phyloP scores from a whole-genome alignment of 257 asterid species.

The Hygrophila difformis region DNA sequence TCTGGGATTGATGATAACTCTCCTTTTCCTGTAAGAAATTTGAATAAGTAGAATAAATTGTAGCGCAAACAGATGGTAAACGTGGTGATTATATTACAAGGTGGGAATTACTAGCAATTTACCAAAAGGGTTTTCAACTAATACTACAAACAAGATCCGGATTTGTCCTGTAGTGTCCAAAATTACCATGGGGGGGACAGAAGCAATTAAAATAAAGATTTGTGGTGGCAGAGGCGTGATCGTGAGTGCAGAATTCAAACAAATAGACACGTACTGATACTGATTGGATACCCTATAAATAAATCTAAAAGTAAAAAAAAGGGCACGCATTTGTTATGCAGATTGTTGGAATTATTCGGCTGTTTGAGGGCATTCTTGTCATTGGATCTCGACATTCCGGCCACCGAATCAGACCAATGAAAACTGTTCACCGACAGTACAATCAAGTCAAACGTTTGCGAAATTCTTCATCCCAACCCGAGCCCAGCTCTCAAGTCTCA shows the following conservation, averaged over 20 bases:
- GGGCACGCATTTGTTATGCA: slow-evolving; percentile 15
- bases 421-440: slow-evolving; percentile 49
- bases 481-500: slow-evolving; percentile 21
- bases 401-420: slow-evolving; percentile 38
- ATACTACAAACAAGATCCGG: slow-evolving; percentile 20
- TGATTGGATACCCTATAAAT: slow-evolving; percentile 21
- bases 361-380: slow-evolving; percentile 27
- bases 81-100: too few relatives aligned
- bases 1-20: slow-evolving; percentile 16
- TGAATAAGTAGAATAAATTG: too few relatives aligned
- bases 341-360: slow-evolving; percentile 14
- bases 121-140: slow-evolving; percentile 20
- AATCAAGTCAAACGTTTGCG: slow-evolving; percentile 31
- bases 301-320: too few relatives aligned
- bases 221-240: slow-evolving; percentile 47
- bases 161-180: slow-evolving; percentile 34
- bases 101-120: too few relatives aligned
- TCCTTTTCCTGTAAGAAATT: slow-evolving; percentile 28
- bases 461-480: slow-evolving; percentile 6
- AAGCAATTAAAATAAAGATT: slow-evolving; percentile 24
- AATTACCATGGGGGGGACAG: slow-evolving; percentile 18
- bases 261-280: slow-evolving; percentile 18
- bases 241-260: slow-evolving; percentile 30
- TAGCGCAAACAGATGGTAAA: too few relatives aligned
- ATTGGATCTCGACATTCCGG: slow-evolving; percentile 40